These are phyloP conservation scores for Rhamnella rubrinervis DNA, from an alignment of 331 rosid genomes.

Conservation along the genomic window DNA sequence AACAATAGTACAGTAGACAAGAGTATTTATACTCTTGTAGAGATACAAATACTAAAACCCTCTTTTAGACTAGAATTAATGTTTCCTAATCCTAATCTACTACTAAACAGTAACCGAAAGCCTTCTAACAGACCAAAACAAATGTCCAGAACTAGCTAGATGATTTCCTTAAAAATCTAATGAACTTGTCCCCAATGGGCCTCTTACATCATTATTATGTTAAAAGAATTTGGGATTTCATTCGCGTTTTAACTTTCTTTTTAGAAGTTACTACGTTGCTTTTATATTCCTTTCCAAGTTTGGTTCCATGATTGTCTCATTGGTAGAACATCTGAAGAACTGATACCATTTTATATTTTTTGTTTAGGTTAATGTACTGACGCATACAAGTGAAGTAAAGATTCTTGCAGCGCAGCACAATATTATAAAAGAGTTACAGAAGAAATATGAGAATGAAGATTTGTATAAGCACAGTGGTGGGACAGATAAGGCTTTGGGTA, in stretches of 20 bases:
- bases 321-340: conserved; percentile 22
- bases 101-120: too few relatives aligned
- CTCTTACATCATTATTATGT: background rate
- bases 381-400: conserved; percentile 51
- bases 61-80: too few relatives aligned
- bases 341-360: conserved; percentile 1
- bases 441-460: conserved; percentile 28
- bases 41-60: too few relatives aligned
- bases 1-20: too few relatives aligned
- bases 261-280: background rate
- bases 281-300: background rate
- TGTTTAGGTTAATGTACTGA: conserved; percentile 64
- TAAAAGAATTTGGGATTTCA: too few relatives aligned
- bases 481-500: background rate
- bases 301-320: too few relatives aligned
- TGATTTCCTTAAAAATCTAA: too few relatives aligned
- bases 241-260: too few relatives aligned
- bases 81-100: too few relatives aligned
- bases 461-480: background rate
- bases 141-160: too few relatives aligned
- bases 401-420: conserved; percentile 32
- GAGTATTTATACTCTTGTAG: too few relatives aligned
- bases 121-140: too few relatives aligned
- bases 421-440: conserved; percentile 38
- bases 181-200: background rate